phyloP scores from a whole-genome alignment of 495 filamentous ascomycete species.

The Daldinia vernicosa region DNA sequence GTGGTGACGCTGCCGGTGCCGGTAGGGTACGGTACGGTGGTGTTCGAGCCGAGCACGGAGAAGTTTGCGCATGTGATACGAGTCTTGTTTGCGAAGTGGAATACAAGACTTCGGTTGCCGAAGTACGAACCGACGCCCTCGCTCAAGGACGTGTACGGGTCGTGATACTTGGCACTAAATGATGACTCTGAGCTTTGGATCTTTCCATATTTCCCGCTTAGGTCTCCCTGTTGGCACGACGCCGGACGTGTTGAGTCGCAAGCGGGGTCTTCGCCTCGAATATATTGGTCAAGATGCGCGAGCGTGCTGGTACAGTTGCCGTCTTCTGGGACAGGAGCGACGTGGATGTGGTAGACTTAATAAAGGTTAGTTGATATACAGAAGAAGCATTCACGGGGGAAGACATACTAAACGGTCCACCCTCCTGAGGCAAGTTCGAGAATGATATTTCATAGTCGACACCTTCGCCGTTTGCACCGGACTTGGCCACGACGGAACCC shows the following conservation, averaged over 20 bases:
- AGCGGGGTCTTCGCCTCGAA: conserved; percentile 67
- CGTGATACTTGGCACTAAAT: conserved; percentile 64
- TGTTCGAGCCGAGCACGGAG: conserved; percentile 37
- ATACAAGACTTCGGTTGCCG: conserved; percentile 79
- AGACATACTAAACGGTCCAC: conserved; percentile 76
- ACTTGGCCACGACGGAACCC: conserved; percentile 67
- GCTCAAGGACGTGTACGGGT: conserved; percentile 71
- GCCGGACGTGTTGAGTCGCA: conserved; percentile 70
- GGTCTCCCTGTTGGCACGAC: conserved; percentile 85
- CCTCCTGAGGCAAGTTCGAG: conserved; percentile 69
- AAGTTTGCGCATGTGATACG: conserved; percentile 80
- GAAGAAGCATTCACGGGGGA: background rate
- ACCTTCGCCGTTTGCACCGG: conserved; percentile 66
- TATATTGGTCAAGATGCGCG: conserved; percentile 65
- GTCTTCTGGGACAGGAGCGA: conserved; percentile 70
- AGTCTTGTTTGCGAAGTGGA: conserved; percentile 77
- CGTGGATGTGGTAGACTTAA: conserved; percentile 87
- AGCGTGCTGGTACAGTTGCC: conserved; percentile 82
- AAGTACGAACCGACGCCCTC: conserved; percentile 71
- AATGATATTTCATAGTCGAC: conserved; percentile 69
- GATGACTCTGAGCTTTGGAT: conserved; percentile 59
- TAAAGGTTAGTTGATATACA: conserved; percentile 12
- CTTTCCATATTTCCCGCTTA: conserved; percentile 81
- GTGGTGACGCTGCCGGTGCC: conserved; percentile 17
- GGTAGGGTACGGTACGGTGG: conserved; percentile 24